Evolutionary conservation across 768 basidiomycete species (phyloP).

Genomic region (Lenzites betulinus): DNA sequence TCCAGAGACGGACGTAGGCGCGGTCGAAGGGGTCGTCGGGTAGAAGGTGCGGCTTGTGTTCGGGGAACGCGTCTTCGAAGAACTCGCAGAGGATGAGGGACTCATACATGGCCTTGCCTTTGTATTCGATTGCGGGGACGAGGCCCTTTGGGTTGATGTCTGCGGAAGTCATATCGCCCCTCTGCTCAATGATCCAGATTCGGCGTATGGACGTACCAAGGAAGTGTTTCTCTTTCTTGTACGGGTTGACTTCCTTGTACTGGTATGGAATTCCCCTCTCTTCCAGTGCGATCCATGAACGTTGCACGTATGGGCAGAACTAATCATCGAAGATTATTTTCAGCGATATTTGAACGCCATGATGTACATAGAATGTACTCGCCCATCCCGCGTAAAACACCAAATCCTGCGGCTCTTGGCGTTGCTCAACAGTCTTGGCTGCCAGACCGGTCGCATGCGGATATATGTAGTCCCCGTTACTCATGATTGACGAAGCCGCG

Average conservation of each 20-base stretch:
- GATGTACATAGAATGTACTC: constrained; percentile 26
- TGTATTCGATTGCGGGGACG: constrained; percentile 59
- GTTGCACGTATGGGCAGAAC: constrained; percentile 37
- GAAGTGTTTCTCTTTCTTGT: constrained; percentile 64
- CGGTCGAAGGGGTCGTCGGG: constrained; percentile 53
- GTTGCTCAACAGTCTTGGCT: constrained; percentile 50
- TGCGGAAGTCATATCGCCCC: constrained; percentile 16
- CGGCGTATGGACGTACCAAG: constrained; percentile 39
- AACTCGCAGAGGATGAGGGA: constrained; percentile 66
- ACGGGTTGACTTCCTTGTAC: constrained; percentile 68
- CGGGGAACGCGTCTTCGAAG: constrained; percentile 61
- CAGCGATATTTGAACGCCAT: too few relatives aligned
- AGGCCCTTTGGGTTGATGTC: constrained; percentile 70
- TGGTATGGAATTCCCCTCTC: constrained; percentile 68
- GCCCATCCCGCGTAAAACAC: constrained; percentile 66
- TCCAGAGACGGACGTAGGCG: constrained; percentile 56
- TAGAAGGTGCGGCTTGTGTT: constrained; percentile 47
- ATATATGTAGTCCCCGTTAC: constrained; percentile 49
- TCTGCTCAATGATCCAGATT: constrained; percentile 5
- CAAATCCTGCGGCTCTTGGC: constrained; percentile 53
- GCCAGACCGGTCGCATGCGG: constrained; percentile 62
- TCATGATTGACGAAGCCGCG: not conserved
- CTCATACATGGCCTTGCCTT: constrained; percentile 59
- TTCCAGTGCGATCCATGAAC: constrained; percentile 68
- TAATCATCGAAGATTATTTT: too few relatives aligned